Base-by-base conservation (phyloP, 1,139 yeast genomes). In the Kodamaea anthophila region DNA sequence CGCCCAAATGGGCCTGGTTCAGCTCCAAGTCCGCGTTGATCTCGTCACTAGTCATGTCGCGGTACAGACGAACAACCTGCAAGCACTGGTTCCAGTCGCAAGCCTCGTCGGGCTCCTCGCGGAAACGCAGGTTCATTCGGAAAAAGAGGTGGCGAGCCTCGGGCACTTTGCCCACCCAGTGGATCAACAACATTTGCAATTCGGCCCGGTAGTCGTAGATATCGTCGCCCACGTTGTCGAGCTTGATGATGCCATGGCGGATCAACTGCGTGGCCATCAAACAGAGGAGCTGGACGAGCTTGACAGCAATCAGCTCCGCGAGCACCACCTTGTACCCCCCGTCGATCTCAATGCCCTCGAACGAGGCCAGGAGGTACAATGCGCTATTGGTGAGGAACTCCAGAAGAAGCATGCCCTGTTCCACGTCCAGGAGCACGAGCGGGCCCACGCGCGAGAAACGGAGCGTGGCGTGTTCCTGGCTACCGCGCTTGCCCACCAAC, bases 401-500 rank as follows among this genome's bases (percentile, higher is more conserved):
- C 49, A 79, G 86, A 23, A 81, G 50, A n/a, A 81, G 46, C 83
- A 79, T 76, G 44, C 72, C 70, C 36, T 56, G 63, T 41, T 81
- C 88, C 27, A 76, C 62, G 6, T 67, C 74, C 19, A 79, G 70
- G 10, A 79, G 49, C 6, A 53, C 55, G 7, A 78, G 41, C 3
- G 41, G 36, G 0, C 86, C 88, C 35, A 60, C 57, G 43, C 87
- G 60, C 5, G 82, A 70, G 44, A 77, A 74, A 9, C 44, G 40
- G 32, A 65, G 69, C 9, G 13, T 9, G 9, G 9, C 12, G 15
- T 23, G 9, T 23, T 5, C 47, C 36, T 45, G 40, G 58, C 18
- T 21, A 1, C 83, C 84, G 35, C 86, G 53, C 11, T 58, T 42
- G 0, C 77, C 81, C 31, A 68, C 60, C 5, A 77, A 57, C 11